Evolutionary conservation across 2,329 filamentous ascomycete genomes (phyloP).

Genomic region (Pestalotiopsis fici): DNA sequence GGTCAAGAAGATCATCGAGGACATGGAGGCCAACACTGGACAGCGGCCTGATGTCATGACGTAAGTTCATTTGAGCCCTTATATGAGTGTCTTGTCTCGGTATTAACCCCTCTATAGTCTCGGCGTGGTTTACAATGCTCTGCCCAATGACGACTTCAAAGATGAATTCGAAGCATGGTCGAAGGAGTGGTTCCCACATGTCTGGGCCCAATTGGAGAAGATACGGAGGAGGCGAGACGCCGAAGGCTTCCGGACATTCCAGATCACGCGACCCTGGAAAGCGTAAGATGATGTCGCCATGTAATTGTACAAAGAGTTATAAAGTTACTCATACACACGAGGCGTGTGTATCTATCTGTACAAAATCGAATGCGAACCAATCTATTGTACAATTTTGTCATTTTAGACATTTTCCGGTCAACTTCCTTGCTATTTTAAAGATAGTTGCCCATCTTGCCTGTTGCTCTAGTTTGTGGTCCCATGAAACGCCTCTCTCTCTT

Average conservation of each 20-base stretch:
- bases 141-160: conserved; percentile 67
- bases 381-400: conserved; percentile 35
- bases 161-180: conserved; percentile 75
- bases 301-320: conserved; percentile 26
- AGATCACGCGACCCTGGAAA: conserved; percentile 47
- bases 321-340: conserved; percentile 19
- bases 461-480: neutral
- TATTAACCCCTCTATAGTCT: conserved; percentile 49
- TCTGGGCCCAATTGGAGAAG: conserved; percentile 68
- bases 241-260: conserved; percentile 49
- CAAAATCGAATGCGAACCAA: conserved; percentile 26
- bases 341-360: conserved; percentile 26
- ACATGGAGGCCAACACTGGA: conserved; percentile 65
- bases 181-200: conserved; percentile 62
- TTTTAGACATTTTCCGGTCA: conserved; percentile 12
- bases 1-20: conserved; percentile 64
- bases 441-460: conserved; percentile 12
- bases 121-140: conserved; percentile 74
- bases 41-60: conserved; percentile 22
- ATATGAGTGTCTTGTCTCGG: neutral
- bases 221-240: conserved; percentile 47
- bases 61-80: conserved; percentile 20
- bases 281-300: conserved; percentile 34
- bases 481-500: neutral
- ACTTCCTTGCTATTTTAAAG: neutral